phyloP scores from a whole-genome alignment of 768 basidiomycete species.

The Russula griseocarnosa region DNA sequence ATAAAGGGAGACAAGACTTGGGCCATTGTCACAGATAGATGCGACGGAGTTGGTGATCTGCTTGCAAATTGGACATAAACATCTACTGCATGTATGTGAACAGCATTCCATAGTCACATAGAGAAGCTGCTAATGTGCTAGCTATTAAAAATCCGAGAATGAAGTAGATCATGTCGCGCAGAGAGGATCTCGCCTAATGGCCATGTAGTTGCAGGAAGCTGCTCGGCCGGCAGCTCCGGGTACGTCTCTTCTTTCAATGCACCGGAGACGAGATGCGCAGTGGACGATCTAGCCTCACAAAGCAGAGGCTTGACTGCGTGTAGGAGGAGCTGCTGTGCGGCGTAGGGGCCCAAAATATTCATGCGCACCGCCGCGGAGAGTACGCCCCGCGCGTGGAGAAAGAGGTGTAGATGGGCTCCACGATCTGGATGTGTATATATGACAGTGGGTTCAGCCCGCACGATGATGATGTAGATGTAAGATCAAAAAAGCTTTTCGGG shows the following conservation, averaged over 20 bases:
- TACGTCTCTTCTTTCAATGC: conserved; percentile 37
- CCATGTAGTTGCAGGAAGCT: conserved; percentile 81
- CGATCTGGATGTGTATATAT: conserved; percentile 49
- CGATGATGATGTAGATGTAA: no score
- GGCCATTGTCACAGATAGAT: conserved; percentile 54
- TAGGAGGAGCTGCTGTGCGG: conserved; percentile 81
- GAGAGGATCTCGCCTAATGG: conserved; percentile 91
- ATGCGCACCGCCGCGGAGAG: conserved; percentile 90
- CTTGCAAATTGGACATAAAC: conserved; percentile 87
- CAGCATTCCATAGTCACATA: no score
- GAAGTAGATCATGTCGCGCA: conserved; percentile 87
- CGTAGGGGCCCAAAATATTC: conserved; percentile 90
- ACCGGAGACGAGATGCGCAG: conserved; percentile 19
- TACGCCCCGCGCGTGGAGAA: conserved; percentile 85
- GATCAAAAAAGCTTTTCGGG: background rate
- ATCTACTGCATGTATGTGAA: conserved; percentile 84
- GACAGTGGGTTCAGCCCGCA: background rate
- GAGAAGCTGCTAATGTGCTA: conserved; percentile 32
- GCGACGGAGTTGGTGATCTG: conserved; percentile 74
- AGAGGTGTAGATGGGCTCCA: conserved; percentile 82
- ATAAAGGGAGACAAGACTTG: background rate
- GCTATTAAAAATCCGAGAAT: conserved; percentile 96
- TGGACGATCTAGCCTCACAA: conserved; percentile 43
- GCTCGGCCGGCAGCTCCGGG: conserved; percentile 6
- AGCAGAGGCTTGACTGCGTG: conserved; percentile 69